A percentile compares a stretch with the other conserved stretches of the same genome.
Evolutionary conservation across 768 basidiomycete species (phyloP).

Genomic region (Punctularia strigosozonata): DNA sequence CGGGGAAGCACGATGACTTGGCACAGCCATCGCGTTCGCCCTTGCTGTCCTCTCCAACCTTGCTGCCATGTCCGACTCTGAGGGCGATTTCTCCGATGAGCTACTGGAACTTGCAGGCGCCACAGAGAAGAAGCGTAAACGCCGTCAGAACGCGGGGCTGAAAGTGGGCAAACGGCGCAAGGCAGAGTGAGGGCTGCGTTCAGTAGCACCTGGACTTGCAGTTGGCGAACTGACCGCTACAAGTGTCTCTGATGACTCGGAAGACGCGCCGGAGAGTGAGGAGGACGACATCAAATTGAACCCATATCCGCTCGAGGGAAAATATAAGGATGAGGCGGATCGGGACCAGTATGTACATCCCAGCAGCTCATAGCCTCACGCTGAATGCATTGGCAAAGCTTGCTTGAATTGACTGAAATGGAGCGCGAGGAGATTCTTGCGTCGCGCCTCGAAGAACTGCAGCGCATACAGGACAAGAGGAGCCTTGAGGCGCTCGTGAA

Average conservation of each 20-base stretch:
- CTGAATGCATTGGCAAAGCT: conserved; percentile 35
- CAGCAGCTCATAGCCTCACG: conserved; percentile 3
- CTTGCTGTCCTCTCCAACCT: no score
- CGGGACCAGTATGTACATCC: conserved; percentile 53
- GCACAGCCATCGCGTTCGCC: no score
- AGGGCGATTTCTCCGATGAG: conserved; percentile 51
- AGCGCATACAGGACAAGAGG: conserved; percentile 57
- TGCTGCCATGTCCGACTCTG: conserved; percentile 33
- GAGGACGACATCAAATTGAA: conserved; percentile 37
- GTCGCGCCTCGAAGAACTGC: conserved; percentile 68
- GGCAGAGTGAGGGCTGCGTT: conserved; percentile 43
- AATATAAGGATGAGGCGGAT: conserved; percentile 80
- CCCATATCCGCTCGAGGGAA: conserved; percentile 85
- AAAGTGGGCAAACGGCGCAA: conserved; percentile 59
- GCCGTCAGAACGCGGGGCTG: conserved; percentile 36
- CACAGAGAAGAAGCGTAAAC: conserved; percentile 52
- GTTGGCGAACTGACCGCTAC: neutral
- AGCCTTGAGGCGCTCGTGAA: conserved; percentile 66
- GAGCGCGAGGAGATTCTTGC: conserved; percentile 84
- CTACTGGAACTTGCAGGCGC: conserved; percentile 74
- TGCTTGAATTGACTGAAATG: conserved; percentile 74
- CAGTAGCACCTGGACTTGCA: neutral
- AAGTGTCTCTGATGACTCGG: conserved; percentile 39
- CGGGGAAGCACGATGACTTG: no score
- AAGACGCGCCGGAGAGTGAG: conserved; percentile 52